Conservation (phyloP, 805 yeast genomes). For the Ogataea naganishii region DNA sequence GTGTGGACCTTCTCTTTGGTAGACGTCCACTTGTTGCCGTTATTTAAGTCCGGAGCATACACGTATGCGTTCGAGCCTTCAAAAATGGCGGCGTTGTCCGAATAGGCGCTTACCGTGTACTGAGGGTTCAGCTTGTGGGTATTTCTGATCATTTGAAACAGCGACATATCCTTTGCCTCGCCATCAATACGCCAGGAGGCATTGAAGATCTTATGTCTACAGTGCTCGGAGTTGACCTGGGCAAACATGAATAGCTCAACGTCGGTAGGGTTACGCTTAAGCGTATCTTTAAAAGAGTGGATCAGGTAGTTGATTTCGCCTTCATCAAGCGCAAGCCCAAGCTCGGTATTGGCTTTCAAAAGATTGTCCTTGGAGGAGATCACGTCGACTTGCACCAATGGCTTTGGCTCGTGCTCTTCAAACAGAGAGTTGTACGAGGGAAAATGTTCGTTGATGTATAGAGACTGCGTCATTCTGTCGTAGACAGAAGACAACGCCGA, state of each 20-base stretch:
- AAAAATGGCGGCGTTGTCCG: constrained; percentile 96
- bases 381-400: constrained; percentile 67
- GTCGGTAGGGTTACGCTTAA: constrained; percentile 90
- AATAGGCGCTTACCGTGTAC: constrained; percentile 85
- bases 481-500: constrained; percentile 62
- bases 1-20: constrained; percentile 76
- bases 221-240: constrained; percentile 98
- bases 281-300: constrained; percentile 66
- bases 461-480: constrained; percentile 90
- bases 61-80: constrained; percentile 73
- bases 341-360: constrained; percentile 63
- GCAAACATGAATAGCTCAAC: constrained; percentile 99
- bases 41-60: constrained; percentile 67
- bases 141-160: constrained; percentile 93
- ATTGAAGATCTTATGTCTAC: constrained; percentile 97
- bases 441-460: constrained; percentile 43
- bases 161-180: constrained; percentile 56
- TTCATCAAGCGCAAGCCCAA: constrained; percentile 91
- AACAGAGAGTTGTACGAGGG: constrained; percentile 69
- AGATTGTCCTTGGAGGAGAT: constrained; percentile 49
- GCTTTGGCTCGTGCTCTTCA: constrained; percentile 72
- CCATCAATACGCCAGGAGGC: constrained; percentile 98
- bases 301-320: constrained; percentile 89
- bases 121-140: constrained; percentile 78
- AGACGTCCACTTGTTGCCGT: constrained; percentile 62